A percentile compares a stretch with the other conserved stretches of the same genome.
Evolutionary conservation across 1,139 yeast species (phyloP).

Genomic region (Scheffersomyces parashehatae): DNA sequence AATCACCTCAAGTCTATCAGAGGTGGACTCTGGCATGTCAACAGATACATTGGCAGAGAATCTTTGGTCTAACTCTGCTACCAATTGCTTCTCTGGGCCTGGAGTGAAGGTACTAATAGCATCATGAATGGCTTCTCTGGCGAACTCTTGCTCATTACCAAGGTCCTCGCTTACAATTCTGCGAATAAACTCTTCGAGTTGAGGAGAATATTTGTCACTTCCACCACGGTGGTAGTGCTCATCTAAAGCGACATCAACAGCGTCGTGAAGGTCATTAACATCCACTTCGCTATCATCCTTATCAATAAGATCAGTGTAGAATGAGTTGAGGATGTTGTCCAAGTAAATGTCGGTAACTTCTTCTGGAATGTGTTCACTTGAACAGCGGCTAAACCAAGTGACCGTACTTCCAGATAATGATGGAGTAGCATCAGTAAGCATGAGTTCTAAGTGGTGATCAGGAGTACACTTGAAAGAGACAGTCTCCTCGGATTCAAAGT

Average conservation of each 20-base stretch:
- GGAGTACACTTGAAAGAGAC: slow-evolving; percentile 1
- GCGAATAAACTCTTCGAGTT: not conserved
- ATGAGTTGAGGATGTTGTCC: not conserved
- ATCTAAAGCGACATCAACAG: slow-evolving; percentile 1
- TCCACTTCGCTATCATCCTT: not conserved
- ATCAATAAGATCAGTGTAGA: slow-evolving; percentile 1
- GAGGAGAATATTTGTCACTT: not conserved
- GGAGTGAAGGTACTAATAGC: not conserved
- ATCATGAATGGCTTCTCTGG: not conserved
- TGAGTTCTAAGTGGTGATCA: slow-evolving; percentile 1
- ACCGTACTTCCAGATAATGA: no score
- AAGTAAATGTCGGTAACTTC: not conserved
- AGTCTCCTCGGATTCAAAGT: slow-evolving; percentile 1
- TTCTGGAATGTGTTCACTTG: no score
- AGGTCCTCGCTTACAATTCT: not conserved
- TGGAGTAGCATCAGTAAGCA: no score
- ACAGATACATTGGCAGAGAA: no score
- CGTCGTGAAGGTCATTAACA: not conserved
- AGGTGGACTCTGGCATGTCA: no score
- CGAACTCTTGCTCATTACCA: not conserved
- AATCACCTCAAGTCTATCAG: no score
- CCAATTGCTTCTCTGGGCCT: no score
- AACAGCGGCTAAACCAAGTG: no score
- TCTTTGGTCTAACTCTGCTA: no score
- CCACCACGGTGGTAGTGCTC: slow-evolving; percentile 3